A percentile compares a stretch with the other conserved stretches of the same genome.
Evolutionary conservation across 306 rosid genomes (phyloP).

Genomic region (Malus orientalis): DNA sequence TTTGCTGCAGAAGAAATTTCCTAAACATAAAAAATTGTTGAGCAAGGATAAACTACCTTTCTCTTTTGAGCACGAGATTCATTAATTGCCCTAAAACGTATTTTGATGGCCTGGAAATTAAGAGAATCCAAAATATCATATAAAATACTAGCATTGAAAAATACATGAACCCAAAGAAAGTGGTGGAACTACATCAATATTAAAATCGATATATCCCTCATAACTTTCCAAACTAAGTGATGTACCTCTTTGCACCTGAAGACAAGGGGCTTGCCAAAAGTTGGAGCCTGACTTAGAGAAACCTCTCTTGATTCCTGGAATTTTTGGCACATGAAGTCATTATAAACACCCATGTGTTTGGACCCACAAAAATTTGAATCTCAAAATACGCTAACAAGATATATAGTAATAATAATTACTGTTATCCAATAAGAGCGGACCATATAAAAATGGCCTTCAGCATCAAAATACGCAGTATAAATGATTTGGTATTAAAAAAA

Average conservation of each 20-base stretch:
- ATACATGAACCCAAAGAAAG: background rate
- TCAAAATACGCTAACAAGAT: background rate
- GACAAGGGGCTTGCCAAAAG: constrained; percentile 46
- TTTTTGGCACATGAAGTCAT: constrained; percentile 25
- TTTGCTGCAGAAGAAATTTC: background rate
- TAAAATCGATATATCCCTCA: constrained; percentile 3
- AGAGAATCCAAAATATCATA: background rate
- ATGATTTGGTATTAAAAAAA: background rate
- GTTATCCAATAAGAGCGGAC: background rate
- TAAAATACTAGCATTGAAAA: background rate
- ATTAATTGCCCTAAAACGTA: constrained; percentile 83
- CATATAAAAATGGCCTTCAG: background rate
- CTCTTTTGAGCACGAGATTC: constrained; percentile 94
- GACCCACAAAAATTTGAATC: background rate
- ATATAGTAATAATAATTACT: background rate
- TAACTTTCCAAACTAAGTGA: constrained; percentile 16
- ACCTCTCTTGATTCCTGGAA: constrained; percentile 82
- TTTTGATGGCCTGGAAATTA: constrained; percentile 68
- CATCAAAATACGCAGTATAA: background rate
- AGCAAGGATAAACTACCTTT: constrained; percentile 52
- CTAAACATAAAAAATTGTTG: background rate
- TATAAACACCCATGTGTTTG: constrained; percentile 7
- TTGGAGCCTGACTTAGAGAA: constrained; percentile 50
- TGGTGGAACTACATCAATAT: constrained; percentile 4
- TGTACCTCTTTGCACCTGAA: constrained; percentile 80